Evolutionary conservation across 306 rosid genomes (phyloP), one percentile per base, ranked within the genome.

Genomic region (Cicer judaicum): DNA sequence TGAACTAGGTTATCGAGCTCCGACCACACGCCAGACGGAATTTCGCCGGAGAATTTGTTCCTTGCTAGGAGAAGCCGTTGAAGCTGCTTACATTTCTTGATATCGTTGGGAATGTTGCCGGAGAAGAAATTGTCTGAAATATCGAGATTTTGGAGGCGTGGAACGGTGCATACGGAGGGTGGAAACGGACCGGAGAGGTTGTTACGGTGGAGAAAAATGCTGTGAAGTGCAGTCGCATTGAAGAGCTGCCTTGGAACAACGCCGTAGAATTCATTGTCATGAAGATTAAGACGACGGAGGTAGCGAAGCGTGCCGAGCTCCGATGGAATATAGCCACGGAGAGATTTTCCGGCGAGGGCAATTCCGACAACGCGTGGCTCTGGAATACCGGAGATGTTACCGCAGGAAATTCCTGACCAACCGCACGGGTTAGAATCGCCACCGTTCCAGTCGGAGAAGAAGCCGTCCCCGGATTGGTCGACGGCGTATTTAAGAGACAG

Each of bases 201-300:
- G 78, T 95, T 95, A 1, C 89, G 84, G 76, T 92, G 90, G 68
- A 95, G 99, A 77, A 87, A 95, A 39, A 95, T 14, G 64, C 97
- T 89, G 67, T 92, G 99, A 47, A 95, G 85, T 6, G 98, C 87
- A 29, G 99, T 89, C 53, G 99, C 99, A 57, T 95, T 95, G 84
- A 89, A 89, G 85, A 95, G 85, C 79, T 86, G 91, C 6, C 79
- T 63, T 0, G 99, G 99, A 5, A 95, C 78, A 0, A 92, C 81
- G n/a, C 99, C 99, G 47, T 86, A 82, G 85, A 95, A 89, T 24
- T 74, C 84, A 54, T 95, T 95, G 78, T 46, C 82, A 41, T 92
- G 99, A 43, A 95, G 86, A 65, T 95, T 95, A 36, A 95, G 91
- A 1, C 99, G 95, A 21, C 98, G 97, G 71, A 95, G 98, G 46